Conservation (phyloP, 202 grass and related monocot species). For the Carex arenaria region DNA sequence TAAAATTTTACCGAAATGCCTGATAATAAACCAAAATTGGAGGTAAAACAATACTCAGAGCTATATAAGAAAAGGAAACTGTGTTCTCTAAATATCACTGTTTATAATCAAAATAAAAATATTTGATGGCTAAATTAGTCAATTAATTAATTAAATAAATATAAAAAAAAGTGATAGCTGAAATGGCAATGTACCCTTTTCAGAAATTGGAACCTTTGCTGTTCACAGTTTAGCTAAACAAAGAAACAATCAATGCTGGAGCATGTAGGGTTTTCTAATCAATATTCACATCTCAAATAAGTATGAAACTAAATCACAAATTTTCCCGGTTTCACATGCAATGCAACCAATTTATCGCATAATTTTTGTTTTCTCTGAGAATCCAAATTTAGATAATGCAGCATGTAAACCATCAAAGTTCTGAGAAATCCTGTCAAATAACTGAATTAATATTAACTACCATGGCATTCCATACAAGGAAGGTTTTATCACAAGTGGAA, state of each 20-base stretch:
- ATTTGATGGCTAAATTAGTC: neutral
- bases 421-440: constrained; percentile 1
- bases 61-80: constrained; percentile 22
- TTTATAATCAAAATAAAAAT: neutral
- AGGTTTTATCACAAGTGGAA: neutral
- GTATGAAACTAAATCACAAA: constrained; percentile 3
- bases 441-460: neutral
- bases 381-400: constrained; percentile 11
- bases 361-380: constrained; percentile 1
- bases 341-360: neutral
- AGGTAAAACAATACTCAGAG: constrained; percentile 5
- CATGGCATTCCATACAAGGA: neutral
- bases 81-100: neutral
- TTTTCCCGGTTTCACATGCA: neutral
- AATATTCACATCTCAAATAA: constrained; percentile 6
- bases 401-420: neutral
- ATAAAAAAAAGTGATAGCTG: neutral
- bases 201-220: neutral
- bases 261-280: neutral
- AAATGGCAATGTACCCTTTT: neutral
- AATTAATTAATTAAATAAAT: neutral
- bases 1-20: constrained; percentile 32
- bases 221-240: constrained; percentile 21
- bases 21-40: constrained; percentile 22
- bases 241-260: constrained; percentile 10